Conservation (phyloP, 306 rosid species). For the Lathyrus sativus region DNA sequence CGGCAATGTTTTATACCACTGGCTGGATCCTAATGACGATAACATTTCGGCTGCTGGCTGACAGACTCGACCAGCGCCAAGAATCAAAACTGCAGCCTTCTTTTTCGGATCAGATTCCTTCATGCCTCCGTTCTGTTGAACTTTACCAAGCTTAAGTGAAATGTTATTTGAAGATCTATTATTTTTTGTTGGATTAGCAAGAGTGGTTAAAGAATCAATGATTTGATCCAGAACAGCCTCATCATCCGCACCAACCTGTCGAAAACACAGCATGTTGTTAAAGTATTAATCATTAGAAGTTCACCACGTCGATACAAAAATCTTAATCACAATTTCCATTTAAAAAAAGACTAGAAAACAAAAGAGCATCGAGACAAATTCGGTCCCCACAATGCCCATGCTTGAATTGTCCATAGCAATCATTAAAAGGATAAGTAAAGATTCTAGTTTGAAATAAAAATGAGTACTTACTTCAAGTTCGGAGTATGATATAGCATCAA, state of each 20-base stretch:
- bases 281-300: slow-evolving; percentile 22
- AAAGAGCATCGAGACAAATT: neutral
- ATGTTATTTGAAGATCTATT: slow-evolving; percentile 46
- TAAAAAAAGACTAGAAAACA: neutral
- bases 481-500: slow-evolving; percentile 64
- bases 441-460: slow-evolving; percentile 35
- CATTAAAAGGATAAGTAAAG: neutral
- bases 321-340: slow-evolving; percentile 10
- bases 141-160: slow-evolving; percentile 68
- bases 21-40: slow-evolving; percentile 62
- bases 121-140: slow-evolving; percentile 47
- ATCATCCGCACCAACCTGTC: slow-evolving; percentile 89
- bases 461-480: slow-evolving; percentile 85
- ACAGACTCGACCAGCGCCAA: slow-evolving; percentile 97
- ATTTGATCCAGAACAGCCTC: slow-evolving; percentile 65
- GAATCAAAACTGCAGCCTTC: slow-evolving; percentile 74
- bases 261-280: slow-evolving; percentile 37
- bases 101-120: slow-evolving; percentile 50
- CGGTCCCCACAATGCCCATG: neutral
- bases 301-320: slow-evolving; percentile 1
- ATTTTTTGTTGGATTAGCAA: slow-evolving; percentile 63
- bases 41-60: slow-evolving; percentile 85
- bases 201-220: slow-evolving; percentile 72
- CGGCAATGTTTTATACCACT: slow-evolving; percentile 50
- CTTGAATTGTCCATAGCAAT: slow-evolving; percentile 1